Evolutionary conservation across 305 asterid genomes (phyloP).

Genomic region (Rubia peregrina): DNA sequence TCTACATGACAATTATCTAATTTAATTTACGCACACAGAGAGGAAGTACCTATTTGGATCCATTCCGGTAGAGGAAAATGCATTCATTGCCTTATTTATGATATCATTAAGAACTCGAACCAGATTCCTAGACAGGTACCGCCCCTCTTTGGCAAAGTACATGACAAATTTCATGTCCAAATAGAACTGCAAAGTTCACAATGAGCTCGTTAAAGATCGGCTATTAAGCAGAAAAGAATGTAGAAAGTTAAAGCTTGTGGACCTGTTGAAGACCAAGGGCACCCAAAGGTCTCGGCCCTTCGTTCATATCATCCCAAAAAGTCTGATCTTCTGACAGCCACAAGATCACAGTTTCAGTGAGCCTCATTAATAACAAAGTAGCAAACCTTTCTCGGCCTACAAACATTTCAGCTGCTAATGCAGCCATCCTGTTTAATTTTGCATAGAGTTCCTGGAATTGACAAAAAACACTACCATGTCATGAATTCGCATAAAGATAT

Average conservation of each 20-base stretch:
- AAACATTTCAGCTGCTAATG: slow-evolving; percentile 89
- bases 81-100: slow-evolving; percentile 67
- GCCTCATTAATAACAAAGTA: slow-evolving; percentile 82
- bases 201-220: neutral
- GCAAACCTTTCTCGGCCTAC: slow-evolving; percentile 96
- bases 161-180: slow-evolving; percentile 95
- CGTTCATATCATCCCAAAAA: slow-evolving; percentile 96
- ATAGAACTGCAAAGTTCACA: slow-evolving; percentile 65
- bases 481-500: slow-evolving; percentile 3
- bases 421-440: slow-evolving; percentile 80
- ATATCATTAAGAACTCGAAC: slow-evolving; percentile 80
- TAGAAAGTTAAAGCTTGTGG: slow-evolving; percentile 15
- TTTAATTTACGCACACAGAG: neutral
- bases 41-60: slow-evolving; percentile 75
- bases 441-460: slow-evolving; percentile 75
- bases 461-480: slow-evolving; percentile 16
- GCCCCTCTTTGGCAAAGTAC: slow-evolving; percentile 94
- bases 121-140: slow-evolving; percentile 88
- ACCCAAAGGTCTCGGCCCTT: slow-evolving; percentile 85
- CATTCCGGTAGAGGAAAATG: slow-evolving; percentile 80
- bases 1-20: neutral
- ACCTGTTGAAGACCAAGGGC: slow-evolving; percentile 95
- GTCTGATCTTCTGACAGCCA: slow-evolving; percentile 97
- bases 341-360: slow-evolving; percentile 86
- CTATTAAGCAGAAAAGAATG: neutral